Percentiles rank a stretch among this genome's conserved stretches.
These are phyloP conservation scores for Penicillium verrucosum DNA, from an alignment of 2,329 filamentous ascomycete genomes.

Conservation along the genomic window DNA sequence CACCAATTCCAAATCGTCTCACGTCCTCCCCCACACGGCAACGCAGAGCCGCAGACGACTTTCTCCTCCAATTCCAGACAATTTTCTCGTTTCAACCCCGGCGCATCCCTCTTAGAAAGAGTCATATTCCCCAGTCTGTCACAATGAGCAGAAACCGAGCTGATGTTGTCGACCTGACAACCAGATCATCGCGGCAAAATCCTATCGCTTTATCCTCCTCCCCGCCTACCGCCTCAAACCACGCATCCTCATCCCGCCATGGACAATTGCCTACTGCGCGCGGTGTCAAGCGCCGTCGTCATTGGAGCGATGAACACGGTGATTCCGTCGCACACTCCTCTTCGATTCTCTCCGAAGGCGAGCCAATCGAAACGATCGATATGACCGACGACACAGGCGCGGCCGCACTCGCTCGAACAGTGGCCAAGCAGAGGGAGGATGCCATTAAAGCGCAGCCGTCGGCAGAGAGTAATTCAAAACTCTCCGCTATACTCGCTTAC, in stretches of 20 bases:
- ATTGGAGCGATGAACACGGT: background rate
- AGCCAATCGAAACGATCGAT: slow-evolving; percentile 49
- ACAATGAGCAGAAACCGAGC: background rate
- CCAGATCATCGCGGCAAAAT: background rate
- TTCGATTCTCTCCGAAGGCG: slow-evolving; percentile 11
- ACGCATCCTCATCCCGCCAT: background rate
- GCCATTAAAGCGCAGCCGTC: background rate
- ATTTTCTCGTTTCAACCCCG: background rate
- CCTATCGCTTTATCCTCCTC: background rate
- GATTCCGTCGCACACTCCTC: slow-evolving; percentile 4
- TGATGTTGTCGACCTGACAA: slow-evolving; percentile 5
- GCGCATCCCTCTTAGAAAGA: background rate
- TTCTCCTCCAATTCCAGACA: background rate
- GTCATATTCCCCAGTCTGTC: background rate
- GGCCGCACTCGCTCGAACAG: slow-evolving; percentile 40
- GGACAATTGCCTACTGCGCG: background rate
- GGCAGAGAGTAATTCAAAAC: background rate
- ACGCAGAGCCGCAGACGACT: background rate
- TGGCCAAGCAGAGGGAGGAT: slow-evolving; percentile 46
- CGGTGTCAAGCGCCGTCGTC: slow-evolving; percentile 15
- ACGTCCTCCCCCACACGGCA: background rate
- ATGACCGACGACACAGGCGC: slow-evolving; percentile 46
- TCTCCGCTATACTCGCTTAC: slow-evolving; percentile 46
- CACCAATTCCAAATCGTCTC: background rate
- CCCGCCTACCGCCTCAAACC: background rate